phyloP scores from a whole-genome alignment of 192 early-diverging fungal species.

The Entomortierella chlamydospora region DNA sequence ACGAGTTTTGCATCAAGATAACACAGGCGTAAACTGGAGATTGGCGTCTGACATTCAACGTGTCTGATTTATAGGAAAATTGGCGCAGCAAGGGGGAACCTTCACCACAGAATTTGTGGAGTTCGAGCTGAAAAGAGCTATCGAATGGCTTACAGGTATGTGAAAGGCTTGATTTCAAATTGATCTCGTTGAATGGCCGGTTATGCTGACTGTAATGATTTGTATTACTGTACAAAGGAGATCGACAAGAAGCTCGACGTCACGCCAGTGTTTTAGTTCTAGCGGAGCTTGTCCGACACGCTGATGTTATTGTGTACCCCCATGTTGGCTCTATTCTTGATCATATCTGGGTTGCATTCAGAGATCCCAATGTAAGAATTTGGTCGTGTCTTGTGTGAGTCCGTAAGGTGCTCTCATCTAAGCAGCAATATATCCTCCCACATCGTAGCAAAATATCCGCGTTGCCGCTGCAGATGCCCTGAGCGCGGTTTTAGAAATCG shows the following conservation, averaged over 20 bases:
- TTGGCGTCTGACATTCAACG: neutral
- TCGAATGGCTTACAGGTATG: slow-evolving; percentile 89
- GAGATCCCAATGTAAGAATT: slow-evolving; percentile 74
- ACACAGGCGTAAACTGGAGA: neutral
- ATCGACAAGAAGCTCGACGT: slow-evolving; percentile 79
- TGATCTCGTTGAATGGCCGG: neutral
- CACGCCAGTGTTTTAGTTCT: slow-evolving; percentile 87
- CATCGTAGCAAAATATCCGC: slow-evolving; percentile 68
- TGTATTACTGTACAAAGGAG: slow-evolving; percentile 40
- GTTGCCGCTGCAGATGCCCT: slow-evolving; percentile 85
- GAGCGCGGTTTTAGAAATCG: slow-evolving; percentile 79
- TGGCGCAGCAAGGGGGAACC: slow-evolving; percentile 74
- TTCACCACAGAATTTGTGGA: slow-evolving; percentile 86
- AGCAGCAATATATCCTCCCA: neutral
- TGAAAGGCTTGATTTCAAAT: neutral
- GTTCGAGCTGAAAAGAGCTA: slow-evolving; percentile 82
- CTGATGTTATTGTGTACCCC: slow-evolving; percentile 85
- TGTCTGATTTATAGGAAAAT: slow-evolving; percentile 56
- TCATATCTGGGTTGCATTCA: slow-evolving; percentile 83
- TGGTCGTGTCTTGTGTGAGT: neutral
- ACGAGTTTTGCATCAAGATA: neutral
- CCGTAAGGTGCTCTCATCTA: neutral
- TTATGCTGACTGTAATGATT: neutral
- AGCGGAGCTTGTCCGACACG: slow-evolving; percentile 76
- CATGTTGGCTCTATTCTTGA: slow-evolving; percentile 87